phyloP scores from a whole-genome alignment of 2,329 filamentous ascomycete species.

The Bisporella sp. region DNA sequence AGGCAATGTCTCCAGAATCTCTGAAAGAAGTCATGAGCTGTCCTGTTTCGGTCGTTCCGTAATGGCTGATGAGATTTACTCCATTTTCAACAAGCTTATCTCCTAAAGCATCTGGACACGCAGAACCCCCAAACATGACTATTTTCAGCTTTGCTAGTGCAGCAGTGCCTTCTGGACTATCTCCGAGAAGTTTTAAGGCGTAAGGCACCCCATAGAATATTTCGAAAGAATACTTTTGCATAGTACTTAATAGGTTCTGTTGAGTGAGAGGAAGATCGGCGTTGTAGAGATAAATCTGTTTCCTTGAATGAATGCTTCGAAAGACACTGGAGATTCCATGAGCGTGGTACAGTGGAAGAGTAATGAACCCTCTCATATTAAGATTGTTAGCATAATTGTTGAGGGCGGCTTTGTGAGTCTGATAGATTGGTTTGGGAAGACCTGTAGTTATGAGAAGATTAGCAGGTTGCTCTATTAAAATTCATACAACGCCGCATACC shows the following conservation, averaged over 20 bases:
- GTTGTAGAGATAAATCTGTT: constrained; percentile 46
- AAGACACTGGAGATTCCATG: constrained; percentile 50
- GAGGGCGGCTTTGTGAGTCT: constrained; percentile 33
- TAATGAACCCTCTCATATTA: constrained; percentile 35
- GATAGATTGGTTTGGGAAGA: constrained; percentile 51
- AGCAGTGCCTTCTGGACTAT: constrained; percentile 46
- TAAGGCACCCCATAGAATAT: constrained; percentile 58
- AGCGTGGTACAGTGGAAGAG: constrained; percentile 52
- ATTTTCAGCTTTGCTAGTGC: constrained; percentile 39
- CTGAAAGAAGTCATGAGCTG: constrained; percentile 55
- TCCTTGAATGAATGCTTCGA: constrained; percentile 42
- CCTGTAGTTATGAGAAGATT: constrained; percentile 34
- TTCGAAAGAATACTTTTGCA: constrained; percentile 38
- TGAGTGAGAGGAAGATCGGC: constrained; percentile 47
- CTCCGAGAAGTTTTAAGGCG: constrained; percentile 54
- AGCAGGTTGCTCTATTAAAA: too few relatives aligned
- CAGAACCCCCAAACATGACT: constrained; percentile 50
- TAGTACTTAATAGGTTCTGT: constrained; percentile 37
- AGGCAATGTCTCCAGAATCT: constrained; percentile 42
- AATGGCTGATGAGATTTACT: constrained; percentile 48
- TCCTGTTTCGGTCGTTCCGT: constrained; percentile 56
- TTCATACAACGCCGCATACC: too few relatives aligned
- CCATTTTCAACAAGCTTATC: constrained; percentile 44
- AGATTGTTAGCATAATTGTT: constrained; percentile 27
- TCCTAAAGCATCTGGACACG: constrained; percentile 52